Evolutionary conservation across 1,284 basidiomycete species (phyloP), one percentile per base, ranked within the genome.

Genomic region (Fistulinella cinereoalba): DNA sequence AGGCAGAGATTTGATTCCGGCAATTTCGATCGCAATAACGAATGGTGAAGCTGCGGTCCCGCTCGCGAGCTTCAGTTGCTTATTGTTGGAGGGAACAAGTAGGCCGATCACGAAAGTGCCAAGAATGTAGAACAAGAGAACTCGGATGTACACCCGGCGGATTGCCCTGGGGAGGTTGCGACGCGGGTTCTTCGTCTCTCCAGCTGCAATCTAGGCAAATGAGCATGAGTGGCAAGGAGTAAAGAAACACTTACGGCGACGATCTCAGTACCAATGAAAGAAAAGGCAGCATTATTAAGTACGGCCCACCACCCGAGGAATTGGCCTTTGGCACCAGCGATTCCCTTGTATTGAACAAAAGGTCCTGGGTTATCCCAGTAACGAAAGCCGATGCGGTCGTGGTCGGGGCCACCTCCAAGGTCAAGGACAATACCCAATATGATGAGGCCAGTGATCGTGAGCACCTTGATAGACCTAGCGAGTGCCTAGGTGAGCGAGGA

Each of bases 231-330:
- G 22, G 28, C 8, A 18, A 25, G 29, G 24, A 44, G 27, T 16
- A 37, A 33, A 18, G 12, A 4, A 38, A 7, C 63, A 56, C 85
- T 71, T 64, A 89, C 79, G 18, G 84, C 86, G 39, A 88, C 82
- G 46, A 88, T 83, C 61, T 90, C 87, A 3, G 85, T 87, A 45
- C 87, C 83, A 44, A 84, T 81, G 67, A 81, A 88, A 18, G 80
- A 82, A 70, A 88, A 88, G 1, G 84, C 83, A n/a, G 85, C 83
- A 37, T 77, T 76, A 12, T 71, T 68, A 58, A 76, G 67, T 46
- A 77, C 77, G 47, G 72, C 60, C 73, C 76, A 71, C 71, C 71
- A 77, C 45, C 77, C 72, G 44, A 82, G 68, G 70, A 85, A 73
- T 32, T 64, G 70, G 12, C 81, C 80, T 38, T 70, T 70, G 6